A percentile compares a stretch with the other conserved stretches of the same genome.
These are phyloP conservation scores for Schwanniomyces pseudopolymorphus DNA, from an alignment of 805 yeast species.

Conservation along the genomic window DNA sequence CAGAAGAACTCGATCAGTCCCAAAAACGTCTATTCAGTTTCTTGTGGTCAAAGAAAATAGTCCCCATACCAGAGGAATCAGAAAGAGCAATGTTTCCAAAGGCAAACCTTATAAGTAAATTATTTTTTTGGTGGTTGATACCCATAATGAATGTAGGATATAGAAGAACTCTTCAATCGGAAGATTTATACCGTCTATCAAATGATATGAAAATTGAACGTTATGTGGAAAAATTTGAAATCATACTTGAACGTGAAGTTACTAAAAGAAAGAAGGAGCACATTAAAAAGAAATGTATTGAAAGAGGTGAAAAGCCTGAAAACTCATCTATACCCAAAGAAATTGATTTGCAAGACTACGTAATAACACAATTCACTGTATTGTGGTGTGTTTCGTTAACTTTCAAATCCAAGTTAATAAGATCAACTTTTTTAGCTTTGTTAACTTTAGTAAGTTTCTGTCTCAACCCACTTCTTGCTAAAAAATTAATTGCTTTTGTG, in stretches of 20 bases:
- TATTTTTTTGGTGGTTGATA: conserved; percentile 63
- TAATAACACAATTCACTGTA: conserved; percentile 15
- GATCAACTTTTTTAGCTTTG: conserved; percentile 1
- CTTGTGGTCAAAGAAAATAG: conserved; percentile 22
- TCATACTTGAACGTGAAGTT: not conserved
- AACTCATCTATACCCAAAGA: conserved; percentile 13
- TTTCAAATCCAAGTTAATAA: conserved; percentile 19
- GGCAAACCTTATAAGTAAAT: conserved; percentile 35
- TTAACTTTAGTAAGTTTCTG: conserved; percentile 5
- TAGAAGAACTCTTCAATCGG: conserved; percentile 60
- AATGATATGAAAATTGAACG: conserved; percentile 29
- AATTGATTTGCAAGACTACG: conserved; percentile 26
- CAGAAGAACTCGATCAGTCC: not conserved
- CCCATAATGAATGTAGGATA: conserved; percentile 65
- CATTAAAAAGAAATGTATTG: conserved; percentile 20
- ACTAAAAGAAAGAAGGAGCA: conserved; percentile 7
- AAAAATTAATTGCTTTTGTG: conserved; percentile 30
- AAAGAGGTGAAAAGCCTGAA: conserved; percentile 17
- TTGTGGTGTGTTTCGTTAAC: conserved; percentile 21
- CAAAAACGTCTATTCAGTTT: conserved; percentile 24
- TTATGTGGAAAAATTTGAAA: conserved; percentile 14
- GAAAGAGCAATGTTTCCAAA: conserved; percentile 45
- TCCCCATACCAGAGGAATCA: conserved; percentile 45
- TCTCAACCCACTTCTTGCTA: conserved; percentile 22
- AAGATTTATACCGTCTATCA: conserved; percentile 47